phyloP scores from a whole-genome alignment of 2,329 filamentous ascomycete genomes.

The Phyllosticta ampelicida region DNA sequence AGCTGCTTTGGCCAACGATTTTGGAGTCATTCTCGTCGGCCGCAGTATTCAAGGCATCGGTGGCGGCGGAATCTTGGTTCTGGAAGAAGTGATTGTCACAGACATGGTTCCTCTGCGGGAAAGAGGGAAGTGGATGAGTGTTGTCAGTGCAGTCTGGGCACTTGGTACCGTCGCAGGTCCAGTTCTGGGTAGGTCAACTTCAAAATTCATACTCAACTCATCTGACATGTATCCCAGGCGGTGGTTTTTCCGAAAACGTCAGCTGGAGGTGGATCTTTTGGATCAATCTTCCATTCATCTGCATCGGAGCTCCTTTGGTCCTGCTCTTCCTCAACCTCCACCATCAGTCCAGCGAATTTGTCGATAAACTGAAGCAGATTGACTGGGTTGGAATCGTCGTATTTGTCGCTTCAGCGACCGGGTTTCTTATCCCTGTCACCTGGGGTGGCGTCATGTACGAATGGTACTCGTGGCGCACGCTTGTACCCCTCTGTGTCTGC shows the following conservation, averaged over 20 bases:
- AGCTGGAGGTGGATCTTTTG: conserved; percentile 56
- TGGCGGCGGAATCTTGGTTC: conserved; percentile 30
- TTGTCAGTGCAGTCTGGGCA: conserved; percentile 40
- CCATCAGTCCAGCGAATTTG: conserved; percentile 36
- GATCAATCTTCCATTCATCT: conserved; percentile 50
- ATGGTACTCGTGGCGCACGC: conserved; percentile 51
- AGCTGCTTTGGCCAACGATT: conserved; percentile 27
- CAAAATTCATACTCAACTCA: neutral
- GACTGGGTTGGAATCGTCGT: conserved; percentile 54
- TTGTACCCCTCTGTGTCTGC: conserved; percentile 52
- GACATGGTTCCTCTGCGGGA: conserved; percentile 36
- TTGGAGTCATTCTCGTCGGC: conserved; percentile 28
- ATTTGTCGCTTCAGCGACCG: conserved; percentile 49
- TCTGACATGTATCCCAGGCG: conserved; percentile 23
- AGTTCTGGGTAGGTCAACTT: conserved; percentile 20
- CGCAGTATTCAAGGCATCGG: conserved; percentile 31
- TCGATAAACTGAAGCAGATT: conserved; percentile 42
- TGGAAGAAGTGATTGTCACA: conserved; percentile 36
- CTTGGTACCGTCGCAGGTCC: conserved; percentile 45
- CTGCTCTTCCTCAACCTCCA: conserved; percentile 45
- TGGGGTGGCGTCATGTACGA: conserved; percentile 56
- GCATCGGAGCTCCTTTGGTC: conserved; percentile 37
- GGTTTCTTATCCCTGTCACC: conserved; percentile 51
- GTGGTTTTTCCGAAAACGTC: conserved; percentile 42
- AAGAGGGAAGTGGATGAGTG: conserved; percentile 32